Percentiles rank a stretch among this genome's conserved stretches.
phyloP scores from a whole-genome alignment of 148 eudicot species.

The Drosera capensis region DNA sequence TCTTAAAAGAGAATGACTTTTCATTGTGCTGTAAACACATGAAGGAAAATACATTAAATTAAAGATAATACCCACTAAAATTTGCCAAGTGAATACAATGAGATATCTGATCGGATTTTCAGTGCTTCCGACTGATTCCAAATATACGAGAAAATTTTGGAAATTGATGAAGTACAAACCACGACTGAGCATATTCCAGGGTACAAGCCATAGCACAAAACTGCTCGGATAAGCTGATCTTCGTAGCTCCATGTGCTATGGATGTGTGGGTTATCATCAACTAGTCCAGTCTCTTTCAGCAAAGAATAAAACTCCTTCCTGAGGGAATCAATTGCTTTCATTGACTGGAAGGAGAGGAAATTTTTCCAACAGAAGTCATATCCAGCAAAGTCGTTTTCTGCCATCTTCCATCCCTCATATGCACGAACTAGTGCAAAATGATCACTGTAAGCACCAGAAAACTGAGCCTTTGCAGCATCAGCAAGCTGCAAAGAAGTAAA shows the following conservation, averaged over 20 bases:
- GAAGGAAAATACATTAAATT: constrained; percentile 10
- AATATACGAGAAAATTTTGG: too few species aligned
- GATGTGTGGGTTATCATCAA: constrained; percentile 42
- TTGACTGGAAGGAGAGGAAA: constrained; percentile 74
- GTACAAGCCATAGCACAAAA: constrained; percentile 90
- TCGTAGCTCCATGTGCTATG: constrained; percentile 52
- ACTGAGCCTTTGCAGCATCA: constrained; percentile 91
- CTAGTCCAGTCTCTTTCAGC: constrained; percentile 67
- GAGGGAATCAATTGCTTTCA: constrained; percentile 95
- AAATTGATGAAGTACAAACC: constrained; percentile 36
- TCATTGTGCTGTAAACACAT: constrained; percentile 60
- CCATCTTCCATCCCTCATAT: constrained; percentile 83
- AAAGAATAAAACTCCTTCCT: constrained; percentile 63
- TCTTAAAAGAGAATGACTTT: constrained; percentile 73
- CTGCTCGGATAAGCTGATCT: constrained; percentile 62
- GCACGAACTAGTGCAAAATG: constrained; percentile 95
- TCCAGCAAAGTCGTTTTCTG: constrained; percentile 58
- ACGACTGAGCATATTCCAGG: constrained; percentile 91
- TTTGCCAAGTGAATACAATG: too few species aligned
- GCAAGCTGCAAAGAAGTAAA: constrained; percentile 53
- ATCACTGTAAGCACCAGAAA: constrained; percentile 68
- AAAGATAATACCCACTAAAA: constrained; percentile 2
- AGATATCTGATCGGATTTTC: too few species aligned
- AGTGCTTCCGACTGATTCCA: too few species aligned
- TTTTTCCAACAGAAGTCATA: constrained; percentile 97